These are phyloP conservation scores for Paramyrothecium roridum DNA, from an alignment of 2,329 filamentous ascomycete genomes.

Conservation along the genomic window DNA sequence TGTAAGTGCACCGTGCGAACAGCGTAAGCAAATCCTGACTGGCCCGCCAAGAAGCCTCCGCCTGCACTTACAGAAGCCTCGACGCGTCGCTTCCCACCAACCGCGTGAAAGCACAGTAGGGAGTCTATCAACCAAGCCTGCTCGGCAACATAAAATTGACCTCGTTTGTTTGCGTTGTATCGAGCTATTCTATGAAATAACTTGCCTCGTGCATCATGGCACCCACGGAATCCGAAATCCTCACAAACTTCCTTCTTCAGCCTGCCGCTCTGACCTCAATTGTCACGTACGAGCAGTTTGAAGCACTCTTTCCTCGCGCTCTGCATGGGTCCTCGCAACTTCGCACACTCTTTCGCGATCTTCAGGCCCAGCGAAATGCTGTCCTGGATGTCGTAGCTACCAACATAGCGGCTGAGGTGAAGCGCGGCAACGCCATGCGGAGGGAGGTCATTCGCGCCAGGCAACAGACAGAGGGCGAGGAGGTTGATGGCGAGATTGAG, in stretches of 20 bases:
- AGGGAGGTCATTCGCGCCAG: conserved; percentile 54
- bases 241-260: conserved; percentile 74
- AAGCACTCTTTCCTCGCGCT: conserved; percentile 68
- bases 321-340: conserved; percentile 65
- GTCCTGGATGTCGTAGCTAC: conserved; percentile 64
- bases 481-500: conserved; percentile 61
- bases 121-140: background rate
- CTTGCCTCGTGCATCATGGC: conserved; percentile 50
- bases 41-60: no score
- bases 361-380: conserved; percentile 70
- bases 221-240: conserved; percentile 70
- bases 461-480: conserved; percentile 49
- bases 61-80: no score
- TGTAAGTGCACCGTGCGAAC: no score
- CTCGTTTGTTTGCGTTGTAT: background rate
- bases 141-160: background rate
- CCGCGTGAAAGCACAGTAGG: no score
- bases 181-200: no score
- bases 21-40: no score
- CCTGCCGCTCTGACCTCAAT: conserved; percentile 72
- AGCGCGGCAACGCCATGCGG: conserved; percentile 55
- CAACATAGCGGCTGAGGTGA: conserved; percentile 64
- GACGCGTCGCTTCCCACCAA: no score
- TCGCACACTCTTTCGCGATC: conserved; percentile 70
- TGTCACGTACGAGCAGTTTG: conserved; percentile 72